Evolutionary conservation across 2,329 filamentous ascomycete species (phyloP), one percentile per base, ranked within the genome.

Genomic region (Arthrobotrys sphaeroides): DNA sequence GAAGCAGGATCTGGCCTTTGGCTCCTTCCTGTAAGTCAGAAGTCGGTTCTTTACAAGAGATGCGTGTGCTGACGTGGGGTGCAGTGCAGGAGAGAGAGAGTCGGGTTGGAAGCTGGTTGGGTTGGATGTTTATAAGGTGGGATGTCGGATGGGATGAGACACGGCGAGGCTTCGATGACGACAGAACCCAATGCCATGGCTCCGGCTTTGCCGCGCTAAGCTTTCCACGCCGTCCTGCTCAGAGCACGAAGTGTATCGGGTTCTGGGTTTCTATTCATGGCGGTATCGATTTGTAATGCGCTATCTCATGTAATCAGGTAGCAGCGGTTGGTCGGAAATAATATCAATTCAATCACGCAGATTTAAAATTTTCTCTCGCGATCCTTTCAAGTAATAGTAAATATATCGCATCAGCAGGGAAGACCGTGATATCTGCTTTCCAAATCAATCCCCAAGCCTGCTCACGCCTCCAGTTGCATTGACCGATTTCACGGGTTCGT

Each of bases 131-230:
- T 60, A 60, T 60, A 31, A 28, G 22, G 12, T 20, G 5, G 16
- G 26, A 36, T 5, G 13, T 31, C 7, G 31, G 6, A 55, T 60
- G 20, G 55, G 38, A 60, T 43, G 55, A 60, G 38, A 43, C 36
- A 31, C 22, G 33, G n/a, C 6, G 26, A 20, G 33, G 26, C 18
- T 18, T 53, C 51, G 47, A 70, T 70, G 66, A 70, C 66, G 66
- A 61, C 66, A 70, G 66, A 70, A 61, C 66, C 64, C 64, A 61
- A 61, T 40, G 53, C 65, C 65, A 69, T 69, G 65, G 53, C 42
- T 24, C 57, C 66, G 66, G 66, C 66, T 62, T 62, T 62, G 66
- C 66, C 66, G 66, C 66, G 66, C 66, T 70, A 70, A 70, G 57
- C 66, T 70, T 53, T 62, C 45, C 12, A 33, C 49, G 36, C 24